A percentile compares a stretch with the other conserved stretches of the same genome.
phyloP scores from a whole-genome alignment of 176 grass and related monocot genomes.

The Oryza australiensis region DNA sequence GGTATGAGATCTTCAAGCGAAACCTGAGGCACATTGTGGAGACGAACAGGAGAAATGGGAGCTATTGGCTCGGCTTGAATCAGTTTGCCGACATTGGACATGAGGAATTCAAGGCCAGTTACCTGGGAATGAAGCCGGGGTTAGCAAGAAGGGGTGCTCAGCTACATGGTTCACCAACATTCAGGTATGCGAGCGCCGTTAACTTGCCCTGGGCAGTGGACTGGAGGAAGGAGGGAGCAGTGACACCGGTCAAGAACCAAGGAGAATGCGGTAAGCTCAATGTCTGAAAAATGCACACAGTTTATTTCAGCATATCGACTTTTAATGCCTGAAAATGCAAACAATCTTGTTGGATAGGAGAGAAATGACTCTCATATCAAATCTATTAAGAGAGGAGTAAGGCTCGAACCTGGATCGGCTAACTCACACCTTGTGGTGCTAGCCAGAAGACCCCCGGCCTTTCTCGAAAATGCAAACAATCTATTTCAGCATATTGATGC shows the following conservation, averaged over 20 bases:
- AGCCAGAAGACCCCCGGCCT: too few relatives aligned
- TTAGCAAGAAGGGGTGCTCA: slow-evolving; percentile 8
- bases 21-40: slow-evolving; percentile 80
- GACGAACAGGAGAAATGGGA: slow-evolving; percentile 57
- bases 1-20: slow-evolving; percentile 63
- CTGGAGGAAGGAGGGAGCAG: slow-evolving; percentile 81
- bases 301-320: background rate
- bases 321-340: background rate
- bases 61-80: slow-evolving; percentile 77
- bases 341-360: too few relatives aligned
- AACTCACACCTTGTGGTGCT: too few relatives aligned
- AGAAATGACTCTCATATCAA: too few relatives aligned
- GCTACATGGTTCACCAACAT: slow-evolving; percentile 13
- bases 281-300: slow-evolving; percentile 4
- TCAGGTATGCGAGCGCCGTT: slow-evolving; percentile 36
- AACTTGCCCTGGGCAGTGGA: slow-evolving; percentile 64
- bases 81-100: slow-evolving; percentile 70
- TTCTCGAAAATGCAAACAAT: slow-evolving; percentile 17
- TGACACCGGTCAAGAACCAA: slow-evolving; percentile 80
- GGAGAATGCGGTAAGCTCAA: slow-evolving; percentile 59
- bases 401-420: too few relatives aligned
- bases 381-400: too few relatives aligned
- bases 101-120: slow-evolving; percentile 69
- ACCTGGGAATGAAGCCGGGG: slow-evolving; percentile 46
- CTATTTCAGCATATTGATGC: background rate